Conservation (phyloP, 1,284 basidiomycete species). For the Austroboletus niveus region DNA sequence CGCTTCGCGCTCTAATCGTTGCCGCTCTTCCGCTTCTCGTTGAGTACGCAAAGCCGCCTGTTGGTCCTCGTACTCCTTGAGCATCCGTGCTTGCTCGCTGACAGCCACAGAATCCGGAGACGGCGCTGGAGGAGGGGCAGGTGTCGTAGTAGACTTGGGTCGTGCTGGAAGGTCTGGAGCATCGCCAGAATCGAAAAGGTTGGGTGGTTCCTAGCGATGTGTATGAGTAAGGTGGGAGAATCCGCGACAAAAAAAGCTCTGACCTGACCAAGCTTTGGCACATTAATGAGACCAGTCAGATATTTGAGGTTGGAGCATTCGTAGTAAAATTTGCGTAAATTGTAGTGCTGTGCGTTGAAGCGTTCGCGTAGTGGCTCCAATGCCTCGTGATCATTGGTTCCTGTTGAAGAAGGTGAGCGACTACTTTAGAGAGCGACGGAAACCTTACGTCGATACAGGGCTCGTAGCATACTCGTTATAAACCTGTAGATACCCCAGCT, state of each 20-base stretch:
- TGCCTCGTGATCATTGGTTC: slow-evolving; percentile 84
- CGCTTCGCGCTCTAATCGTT: slow-evolving; percentile 74
- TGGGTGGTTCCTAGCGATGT: slow-evolving; percentile 80
- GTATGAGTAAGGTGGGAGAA: background rate
- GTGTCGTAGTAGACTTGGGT: slow-evolving; percentile 61
- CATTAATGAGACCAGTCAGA: slow-evolving; percentile 92
- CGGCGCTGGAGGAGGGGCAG: slow-evolving; percentile 66
- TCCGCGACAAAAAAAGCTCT: slow-evolving; percentile 14
- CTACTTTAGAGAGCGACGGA: background rate
- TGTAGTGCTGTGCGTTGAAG: slow-evolving; percentile 87
- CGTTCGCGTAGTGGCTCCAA: slow-evolving; percentile 83
- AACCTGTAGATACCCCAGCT: slow-evolving; percentile 97
- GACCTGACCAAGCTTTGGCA: slow-evolving; percentile 91
- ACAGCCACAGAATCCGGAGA: slow-evolving; percentile 77
- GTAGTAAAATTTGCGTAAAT: slow-evolving; percentile 93
- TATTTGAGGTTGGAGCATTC: slow-evolving; percentile 98
- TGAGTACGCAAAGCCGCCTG: slow-evolving; percentile 80
- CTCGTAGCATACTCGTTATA: slow-evolving; percentile 95
- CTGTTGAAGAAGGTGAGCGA: slow-evolving; percentile 40
- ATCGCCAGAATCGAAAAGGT: slow-evolving; percentile 79
- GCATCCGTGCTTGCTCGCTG: slow-evolving; percentile 90
- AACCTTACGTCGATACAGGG: slow-evolving; percentile 85
- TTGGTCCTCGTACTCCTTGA: slow-evolving; percentile 97
- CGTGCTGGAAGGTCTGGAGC: slow-evolving; percentile 88
- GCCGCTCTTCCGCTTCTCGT: slow-evolving; percentile 82